Evolutionary conservation across 1,139 yeast species (phyloP).

Genomic region (Pichia sp.): DNA sequence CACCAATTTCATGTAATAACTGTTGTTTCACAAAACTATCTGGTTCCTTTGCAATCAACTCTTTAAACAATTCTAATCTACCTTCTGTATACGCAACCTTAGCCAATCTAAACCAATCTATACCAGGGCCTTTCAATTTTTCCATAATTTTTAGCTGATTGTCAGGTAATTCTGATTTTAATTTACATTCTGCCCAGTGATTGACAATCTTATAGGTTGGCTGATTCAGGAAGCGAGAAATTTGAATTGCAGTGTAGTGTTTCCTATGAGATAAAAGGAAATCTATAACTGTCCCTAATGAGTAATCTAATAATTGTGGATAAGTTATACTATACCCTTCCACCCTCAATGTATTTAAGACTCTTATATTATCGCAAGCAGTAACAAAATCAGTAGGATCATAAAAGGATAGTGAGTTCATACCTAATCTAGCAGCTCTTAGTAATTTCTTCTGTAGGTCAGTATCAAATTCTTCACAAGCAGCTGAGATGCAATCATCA

Average conservation of each 20-base stretch:
- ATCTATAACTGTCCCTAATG: conserved; percentile 48
- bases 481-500: conserved; percentile 63
- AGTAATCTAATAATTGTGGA: conserved; percentile 41
- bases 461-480: conserved; percentile 69
- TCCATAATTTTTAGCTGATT: neutral
- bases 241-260: conserved; percentile 57
- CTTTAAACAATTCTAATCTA: conserved; percentile 56
- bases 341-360: conserved; percentile 61
- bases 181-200: conserved; percentile 78
- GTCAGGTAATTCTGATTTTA: conserved; percentile 30
- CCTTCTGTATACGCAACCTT: conserved; percentile 80
- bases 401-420: conserved; percentile 50
- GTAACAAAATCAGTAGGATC: conserved; percentile 56
- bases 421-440: conserved; percentile 83
- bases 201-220: conserved; percentile 55
- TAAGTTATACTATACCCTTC: conserved; percentile 66
- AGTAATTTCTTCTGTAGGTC: conserved; percentile 74
- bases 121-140: conserved; percentile 8
- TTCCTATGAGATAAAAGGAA: conserved; percentile 54
- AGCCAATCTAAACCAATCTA: conserved; percentile 61
- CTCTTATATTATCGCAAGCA: conserved; percentile 52
- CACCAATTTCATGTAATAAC: conserved; percentile 57
- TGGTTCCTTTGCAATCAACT: conserved; percentile 62
- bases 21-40: conserved; percentile 55
- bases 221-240: conserved; percentile 46